Evolutionary conservation across 2,329 filamentous ascomycete species (phyloP).

Genomic region (Clarireedia homoeocarpa): DNA sequence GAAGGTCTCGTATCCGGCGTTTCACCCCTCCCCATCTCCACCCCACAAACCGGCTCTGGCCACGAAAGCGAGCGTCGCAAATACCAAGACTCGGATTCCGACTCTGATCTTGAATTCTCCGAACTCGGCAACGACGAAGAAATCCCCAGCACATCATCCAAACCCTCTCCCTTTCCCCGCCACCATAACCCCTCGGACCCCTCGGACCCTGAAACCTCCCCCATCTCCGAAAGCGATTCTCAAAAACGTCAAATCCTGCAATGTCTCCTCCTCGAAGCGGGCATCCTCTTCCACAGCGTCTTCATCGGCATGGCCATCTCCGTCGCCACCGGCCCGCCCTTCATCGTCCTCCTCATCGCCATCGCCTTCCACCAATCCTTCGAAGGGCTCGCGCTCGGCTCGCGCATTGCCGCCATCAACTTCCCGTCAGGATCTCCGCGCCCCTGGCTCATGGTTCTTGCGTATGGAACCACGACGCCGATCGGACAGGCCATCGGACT

Average conservation of each 20-base stretch:
- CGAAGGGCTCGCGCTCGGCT: slow-evolving; percentile 78
- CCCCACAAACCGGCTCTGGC: slow-evolving; percentile 30
- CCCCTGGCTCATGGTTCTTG: slow-evolving; percentile 74
- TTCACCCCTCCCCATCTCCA: slow-evolving; percentile 50
- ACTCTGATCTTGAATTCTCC: slow-evolving; percentile 49
- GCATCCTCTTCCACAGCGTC: slow-evolving; percentile 76
- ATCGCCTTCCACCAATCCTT: slow-evolving; percentile 85
- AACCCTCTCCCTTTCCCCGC: slow-evolving; percentile 13
- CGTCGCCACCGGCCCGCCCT: slow-evolving; percentile 70
- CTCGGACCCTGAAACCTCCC: slow-evolving; percentile 24
- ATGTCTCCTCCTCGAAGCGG: slow-evolving; percentile 72
- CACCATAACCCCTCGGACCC: slow-evolving; percentile 1
- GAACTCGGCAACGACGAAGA: slow-evolving; percentile 42
- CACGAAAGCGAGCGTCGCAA: slow-evolving; percentile 20
- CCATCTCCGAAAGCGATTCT: slow-evolving; percentile 40
- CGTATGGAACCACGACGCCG: slow-evolving; percentile 70
- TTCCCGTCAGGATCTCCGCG: slow-evolving; percentile 67
- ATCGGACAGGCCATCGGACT: slow-evolving; percentile 79
- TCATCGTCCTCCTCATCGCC: slow-evolving; percentile 71
- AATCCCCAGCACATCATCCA: slow-evolving; percentile 21
- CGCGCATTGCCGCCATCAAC: slow-evolving; percentile 74
- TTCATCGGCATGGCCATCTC: slow-evolving; percentile 85
- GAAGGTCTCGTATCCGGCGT: slow-evolving; percentile 50
- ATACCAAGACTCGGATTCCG: slow-evolving; percentile 26
- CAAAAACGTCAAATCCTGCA: slow-evolving; percentile 63